These are phyloP conservation scores for Rhynchospora tenuis DNA, from an alignment of 176 grass and related monocot genomes.

Conservation along the genomic window DNA sequence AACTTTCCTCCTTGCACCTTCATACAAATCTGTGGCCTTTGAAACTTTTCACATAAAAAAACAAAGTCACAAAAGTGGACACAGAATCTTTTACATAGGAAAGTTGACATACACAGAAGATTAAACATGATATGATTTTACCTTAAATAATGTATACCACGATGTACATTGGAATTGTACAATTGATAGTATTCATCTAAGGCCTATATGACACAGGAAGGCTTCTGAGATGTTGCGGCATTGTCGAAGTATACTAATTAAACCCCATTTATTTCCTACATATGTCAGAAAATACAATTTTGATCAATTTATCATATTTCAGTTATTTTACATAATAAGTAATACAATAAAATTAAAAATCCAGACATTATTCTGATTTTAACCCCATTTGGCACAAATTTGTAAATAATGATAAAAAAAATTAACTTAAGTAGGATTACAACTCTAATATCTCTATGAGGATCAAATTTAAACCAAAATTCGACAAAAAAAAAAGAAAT, in stretches of 20 bases:
- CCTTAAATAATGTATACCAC: too few relatives aligned
- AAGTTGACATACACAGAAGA: not conserved
- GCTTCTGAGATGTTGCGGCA: too few relatives aligned
- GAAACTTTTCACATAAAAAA: conserved; percentile 34
- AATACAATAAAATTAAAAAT: not conserved
- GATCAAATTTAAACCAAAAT: not conserved
- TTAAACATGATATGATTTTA: too few relatives aligned
- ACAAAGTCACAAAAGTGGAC: conserved; percentile 1
- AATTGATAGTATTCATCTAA: too few relatives aligned
- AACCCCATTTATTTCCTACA: conserved; percentile 65
- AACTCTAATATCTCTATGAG: not conserved
- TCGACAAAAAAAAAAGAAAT: not conserved
- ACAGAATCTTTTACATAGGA: not conserved
- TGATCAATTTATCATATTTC: not conserved
- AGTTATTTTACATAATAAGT: not conserved
- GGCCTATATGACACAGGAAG: too few relatives aligned
- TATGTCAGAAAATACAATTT: conserved; percentile 8
- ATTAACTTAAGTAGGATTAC: not conserved
- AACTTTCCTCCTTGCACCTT: conserved; percentile 87
- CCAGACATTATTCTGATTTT: not conserved
- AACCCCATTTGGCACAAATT: not conserved
- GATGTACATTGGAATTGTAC: too few relatives aligned
- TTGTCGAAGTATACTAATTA: conserved; percentile 85
- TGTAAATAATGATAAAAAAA: not conserved
- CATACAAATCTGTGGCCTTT: conserved; percentile 91